These are phyloP conservation scores for Bryoglossum gracile DNA, from an alignment of 495 filamentous ascomycete species.

Conservation along the genomic window DNA sequence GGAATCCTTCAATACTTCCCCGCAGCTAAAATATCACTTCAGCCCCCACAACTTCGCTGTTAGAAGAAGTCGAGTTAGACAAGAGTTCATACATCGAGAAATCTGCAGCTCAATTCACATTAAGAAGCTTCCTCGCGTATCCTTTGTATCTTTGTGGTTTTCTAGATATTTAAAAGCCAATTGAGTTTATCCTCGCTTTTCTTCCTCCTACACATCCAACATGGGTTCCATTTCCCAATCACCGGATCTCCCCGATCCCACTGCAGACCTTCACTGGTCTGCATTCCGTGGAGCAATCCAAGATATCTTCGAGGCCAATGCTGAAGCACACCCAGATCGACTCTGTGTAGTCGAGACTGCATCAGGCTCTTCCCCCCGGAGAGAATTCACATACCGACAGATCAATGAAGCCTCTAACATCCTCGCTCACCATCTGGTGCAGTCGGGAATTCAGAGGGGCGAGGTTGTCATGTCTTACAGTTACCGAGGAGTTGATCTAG, in stretches of 20 bases:
- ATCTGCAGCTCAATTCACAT: too few relatives aligned
- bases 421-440: slow-evolving; percentile 69
- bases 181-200: too few relatives aligned
- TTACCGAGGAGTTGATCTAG: slow-evolving; percentile 69
- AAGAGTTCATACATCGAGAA: too few relatives aligned
- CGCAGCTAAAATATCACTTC: too few relatives aligned
- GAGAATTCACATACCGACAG: slow-evolving; percentile 78
- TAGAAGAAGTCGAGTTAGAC: too few relatives aligned
- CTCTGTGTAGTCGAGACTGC: slow-evolving; percentile 81
- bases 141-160: too few relatives aligned
- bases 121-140: too few relatives aligned
- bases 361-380: slow-evolving; percentile 46
- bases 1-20: too few relatives aligned
- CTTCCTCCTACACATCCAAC: too few relatives aligned
- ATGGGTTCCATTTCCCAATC: too few relatives aligned
- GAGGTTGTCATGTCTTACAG: slow-evolving; percentile 95
- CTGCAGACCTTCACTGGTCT: slow-evolving; percentile 72
- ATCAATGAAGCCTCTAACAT: slow-evolving; percentile 82
- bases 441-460: slow-evolving; percentile 64
- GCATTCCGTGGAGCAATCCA: slow-evolving; percentile 76
- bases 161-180: too few relatives aligned
- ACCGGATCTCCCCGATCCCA: slow-evolving; percentile 85
- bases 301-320: slow-evolving; percentile 67
- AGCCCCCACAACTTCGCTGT: too few relatives aligned
- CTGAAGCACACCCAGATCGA: slow-evolving; percentile 64